Evolutionary conservation across 495 filamentous ascomycete genomes (phyloP), one percentile per base, ranked within the genome.

Genomic region (Antarctomyces pellizariae): DNA sequence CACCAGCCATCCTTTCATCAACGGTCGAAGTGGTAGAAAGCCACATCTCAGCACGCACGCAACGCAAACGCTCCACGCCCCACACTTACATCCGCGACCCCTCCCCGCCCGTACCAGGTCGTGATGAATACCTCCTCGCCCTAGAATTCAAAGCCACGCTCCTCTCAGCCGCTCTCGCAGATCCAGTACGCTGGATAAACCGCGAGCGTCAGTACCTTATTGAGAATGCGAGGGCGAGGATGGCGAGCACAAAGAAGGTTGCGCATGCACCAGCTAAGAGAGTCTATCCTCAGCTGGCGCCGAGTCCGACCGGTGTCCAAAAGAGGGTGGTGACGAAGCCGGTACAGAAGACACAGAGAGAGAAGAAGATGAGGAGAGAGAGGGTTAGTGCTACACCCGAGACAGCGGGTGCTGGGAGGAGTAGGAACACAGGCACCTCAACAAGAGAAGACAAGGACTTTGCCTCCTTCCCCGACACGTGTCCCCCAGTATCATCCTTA

Each of bases 401-500:
- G 20, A 35, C 16, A 30, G n/a, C n/a, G n/a, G n/a, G n/a, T n/a
- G n/a, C n/a, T n/a, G 25, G 31, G 24, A 42, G 18, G 37, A 43
- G 4, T 40, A 38, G 5, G 38, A 48, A 16, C 37, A 44, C 25
- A 33, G 42, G 35, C 3, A 18, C 26, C 12, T 12, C 35, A 0
- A 22, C 35, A 36, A 64, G 78, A 11, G 80, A 92, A 46, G 80
- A 92, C 44, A 76, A 70, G 43, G 73, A 90, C 46, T 95, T 78
- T 51, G 55, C 64, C n/a, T 54, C 72, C 18, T 56, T 93, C 13
- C 54, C 60, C 16, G 72, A 95, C 47, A 75, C 58, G 45, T 72
- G 68, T n/a, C 84, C 84, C 22, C 67, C 77, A 6, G 39, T 70
- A 27, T 47, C 58, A 14, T 69, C 71, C 6, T 61, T 89, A 11